These are phyloP conservation scores for Vinca minor DNA, from an alignment of 257 asterid species.

Conservation along the genomic window DNA sequence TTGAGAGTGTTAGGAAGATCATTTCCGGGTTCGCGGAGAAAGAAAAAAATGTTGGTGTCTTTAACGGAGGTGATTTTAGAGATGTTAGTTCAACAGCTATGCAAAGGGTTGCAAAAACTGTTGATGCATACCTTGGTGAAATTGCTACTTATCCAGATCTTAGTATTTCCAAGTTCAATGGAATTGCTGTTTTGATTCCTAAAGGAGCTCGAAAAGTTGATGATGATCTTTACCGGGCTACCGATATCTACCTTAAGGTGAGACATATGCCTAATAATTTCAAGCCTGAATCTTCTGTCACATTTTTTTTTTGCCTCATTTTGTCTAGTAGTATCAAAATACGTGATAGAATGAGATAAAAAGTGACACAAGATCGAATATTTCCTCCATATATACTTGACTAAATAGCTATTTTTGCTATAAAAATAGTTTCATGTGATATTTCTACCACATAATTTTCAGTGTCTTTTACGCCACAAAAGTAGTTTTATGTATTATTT, in stretches of 20 bases:
- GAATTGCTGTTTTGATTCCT: slow-evolving; percentile 68
- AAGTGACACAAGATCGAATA: too few species aligned
- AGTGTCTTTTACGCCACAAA: too few species aligned
- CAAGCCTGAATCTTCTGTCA: too few species aligned
- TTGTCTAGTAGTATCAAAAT: too few species aligned
- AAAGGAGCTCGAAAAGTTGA: slow-evolving; percentile 70
- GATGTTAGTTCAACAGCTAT: slow-evolving; percentile 58
- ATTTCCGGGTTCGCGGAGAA: slow-evolving; percentile 71
- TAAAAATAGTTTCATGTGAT: too few species aligned
- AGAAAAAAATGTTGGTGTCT: slow-evolving; percentile 71
- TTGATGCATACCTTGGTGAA: slow-evolving; percentile 78
- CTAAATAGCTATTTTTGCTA: too few species aligned
- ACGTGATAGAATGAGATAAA: too few species aligned
- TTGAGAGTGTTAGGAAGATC: slow-evolving; percentile 79
- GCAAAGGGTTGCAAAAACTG: slow-evolving; percentile 69
- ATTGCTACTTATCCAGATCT: slow-evolving; percentile 61
- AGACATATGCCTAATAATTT: too few species aligned
- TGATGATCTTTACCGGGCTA: slow-evolving; percentile 89
- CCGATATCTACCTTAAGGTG: slow-evolving; percentile 83
- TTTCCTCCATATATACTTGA: too few species aligned
- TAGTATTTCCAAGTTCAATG: slow-evolving; percentile 72
- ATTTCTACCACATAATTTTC: too few species aligned
- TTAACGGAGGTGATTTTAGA: slow-evolving; percentile 55
- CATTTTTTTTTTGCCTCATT: too few species aligned
- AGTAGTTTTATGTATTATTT: too few species aligned